These are phyloP conservation scores for Sugiyamaella novakii DNA, from an alignment of 1,139 yeast species.

Conservation along the genomic window DNA sequence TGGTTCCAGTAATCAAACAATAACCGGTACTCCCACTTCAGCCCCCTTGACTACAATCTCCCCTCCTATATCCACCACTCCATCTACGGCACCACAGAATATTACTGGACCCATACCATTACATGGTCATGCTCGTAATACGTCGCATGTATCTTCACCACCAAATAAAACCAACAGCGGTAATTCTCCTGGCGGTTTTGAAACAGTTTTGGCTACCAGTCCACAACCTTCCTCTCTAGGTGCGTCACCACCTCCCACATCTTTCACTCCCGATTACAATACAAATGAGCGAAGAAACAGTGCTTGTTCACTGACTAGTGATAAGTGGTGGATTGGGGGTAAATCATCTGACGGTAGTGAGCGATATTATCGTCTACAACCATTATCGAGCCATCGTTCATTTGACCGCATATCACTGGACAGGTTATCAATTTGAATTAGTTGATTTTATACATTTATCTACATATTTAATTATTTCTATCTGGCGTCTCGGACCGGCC, in stretches of 20 bases:
- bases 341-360: constrained; percentile 39
- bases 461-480: too few species aligned
- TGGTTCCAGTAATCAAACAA: neutral
- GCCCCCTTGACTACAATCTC: neutral
- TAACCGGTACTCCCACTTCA: neutral
- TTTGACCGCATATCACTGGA: constrained; percentile 38
- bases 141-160: neutral
- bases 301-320: constrained; percentile 25
- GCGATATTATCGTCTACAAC: constrained; percentile 37
- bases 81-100: neutral
- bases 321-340: constrained; percentile 42
- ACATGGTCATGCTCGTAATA: neutral
- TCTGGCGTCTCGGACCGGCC: too few species aligned
- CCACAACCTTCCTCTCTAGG: constrained; percentile 9
- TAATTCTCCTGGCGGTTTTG: neutral
- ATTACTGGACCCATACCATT: constrained; percentile 10
- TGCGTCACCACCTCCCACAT: constrained; percentile 10
- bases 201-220: constrained; percentile 5
- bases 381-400: constrained; percentile 34
- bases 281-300: constrained; percentile 28
- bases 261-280: constrained; percentile 14
- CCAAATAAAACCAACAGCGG: neutral
- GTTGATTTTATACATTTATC: too few species aligned
- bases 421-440: constrained; percentile 33
- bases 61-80: neutral